These are phyloP conservation scores for Warburgia ugandensis DNA, from an alignment of 164 flowering plant species.

Conservation along the genomic window DNA sequence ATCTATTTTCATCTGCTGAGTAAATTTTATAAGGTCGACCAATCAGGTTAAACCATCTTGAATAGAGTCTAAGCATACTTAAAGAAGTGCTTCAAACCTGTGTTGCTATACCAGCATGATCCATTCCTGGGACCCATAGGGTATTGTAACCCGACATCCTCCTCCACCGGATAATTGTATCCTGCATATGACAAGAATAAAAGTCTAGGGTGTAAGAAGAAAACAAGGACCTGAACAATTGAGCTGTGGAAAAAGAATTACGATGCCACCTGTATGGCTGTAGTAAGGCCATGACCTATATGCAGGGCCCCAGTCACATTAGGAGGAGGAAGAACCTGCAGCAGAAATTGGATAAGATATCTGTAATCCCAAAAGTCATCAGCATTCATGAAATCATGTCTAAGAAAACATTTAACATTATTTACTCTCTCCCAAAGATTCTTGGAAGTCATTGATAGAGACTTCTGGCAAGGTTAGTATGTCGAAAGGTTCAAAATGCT, in stretches of 20 bases:
- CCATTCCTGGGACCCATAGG: constrained; percentile 97
- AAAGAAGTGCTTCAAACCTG: constrained; percentile 56
- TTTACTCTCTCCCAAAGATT: too few relatives aligned
- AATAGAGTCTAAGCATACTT: neutral
- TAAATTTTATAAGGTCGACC: too few relatives aligned
- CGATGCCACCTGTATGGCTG: constrained; percentile 71
- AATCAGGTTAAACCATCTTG: too few relatives aligned
- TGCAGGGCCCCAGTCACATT: constrained; percentile 99
- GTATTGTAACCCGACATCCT: constrained; percentile 93
- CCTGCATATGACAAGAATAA: constrained; percentile 34
- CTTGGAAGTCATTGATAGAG: too few relatives aligned
- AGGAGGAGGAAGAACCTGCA: constrained; percentile 93
- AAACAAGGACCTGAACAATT: neutral
- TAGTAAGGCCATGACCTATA: constrained; percentile 94
- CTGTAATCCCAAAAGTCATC: neutral
- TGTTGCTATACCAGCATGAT: constrained; percentile 98
- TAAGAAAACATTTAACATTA: too few relatives aligned
- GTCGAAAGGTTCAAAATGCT: too few relatives aligned
- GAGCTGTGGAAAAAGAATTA: neutral
- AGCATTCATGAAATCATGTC: too few relatives aligned
- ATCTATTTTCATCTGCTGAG: too few relatives aligned
- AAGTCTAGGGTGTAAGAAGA: neutral
- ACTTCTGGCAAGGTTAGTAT: too few relatives aligned
- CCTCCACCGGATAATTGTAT: constrained; percentile 86
- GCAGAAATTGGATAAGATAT: neutral